A percentile compares a stretch with the other conserved stretches of the same genome.
phyloP scores from a whole-genome alignment of 305 asterid species.

The Ruellia speciosa region DNA sequence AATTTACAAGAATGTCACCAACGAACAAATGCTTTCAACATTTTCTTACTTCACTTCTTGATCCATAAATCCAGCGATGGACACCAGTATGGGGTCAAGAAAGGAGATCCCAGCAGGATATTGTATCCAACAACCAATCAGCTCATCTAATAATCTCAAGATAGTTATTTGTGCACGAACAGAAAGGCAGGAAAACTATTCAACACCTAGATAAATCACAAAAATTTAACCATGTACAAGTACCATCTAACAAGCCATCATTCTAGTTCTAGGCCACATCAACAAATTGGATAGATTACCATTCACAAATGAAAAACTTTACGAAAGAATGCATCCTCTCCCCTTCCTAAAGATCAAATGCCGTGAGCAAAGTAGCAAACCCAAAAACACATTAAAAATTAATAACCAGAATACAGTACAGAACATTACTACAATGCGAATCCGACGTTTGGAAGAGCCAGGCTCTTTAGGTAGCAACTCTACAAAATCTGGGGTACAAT shows the following conservation, averaged over 20 bases:
- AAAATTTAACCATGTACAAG: background rate
- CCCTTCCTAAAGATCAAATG: background rate
- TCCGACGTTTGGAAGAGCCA: slow-evolving; percentile 61
- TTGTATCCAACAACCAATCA: too few species aligned
- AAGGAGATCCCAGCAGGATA: too few species aligned
- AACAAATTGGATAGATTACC: too few species aligned
- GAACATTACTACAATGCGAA: slow-evolving; percentile 75
- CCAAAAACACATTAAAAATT: background rate
- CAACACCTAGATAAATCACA: background rate
- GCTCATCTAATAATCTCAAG: background rate
- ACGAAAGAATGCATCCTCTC: background rate
- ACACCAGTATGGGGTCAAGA: too few species aligned
- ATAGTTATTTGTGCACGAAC: background rate
- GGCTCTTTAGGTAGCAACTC: slow-evolving; percentile 82
- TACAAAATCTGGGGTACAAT: slow-evolving; percentile 73
- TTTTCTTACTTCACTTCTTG: too few species aligned
- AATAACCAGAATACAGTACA: background rate
- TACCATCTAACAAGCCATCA: slow-evolving; percentile 3
- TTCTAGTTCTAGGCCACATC: too few species aligned
- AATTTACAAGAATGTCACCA: background rate
- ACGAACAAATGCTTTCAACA: too few species aligned
- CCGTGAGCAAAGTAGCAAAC: background rate
- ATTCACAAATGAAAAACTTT: too few species aligned
- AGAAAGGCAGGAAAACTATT: background rate
- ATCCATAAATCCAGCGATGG: too few species aligned